phyloP scores from a whole-genome alignment of 2,329 filamentous ascomycete genomes.

The Paraconiothyrium sp. region DNA sequence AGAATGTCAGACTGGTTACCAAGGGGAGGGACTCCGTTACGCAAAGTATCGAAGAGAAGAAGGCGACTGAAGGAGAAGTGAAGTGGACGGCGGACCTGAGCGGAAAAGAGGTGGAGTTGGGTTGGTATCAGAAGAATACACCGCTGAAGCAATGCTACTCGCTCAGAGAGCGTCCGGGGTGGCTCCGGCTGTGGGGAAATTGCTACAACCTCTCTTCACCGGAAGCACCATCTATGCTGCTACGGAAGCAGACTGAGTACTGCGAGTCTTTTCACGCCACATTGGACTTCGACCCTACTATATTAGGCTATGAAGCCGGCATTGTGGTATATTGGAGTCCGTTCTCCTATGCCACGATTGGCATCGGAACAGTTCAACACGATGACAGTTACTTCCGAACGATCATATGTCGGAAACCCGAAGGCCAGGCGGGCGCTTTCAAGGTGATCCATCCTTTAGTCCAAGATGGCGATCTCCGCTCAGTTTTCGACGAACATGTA shows the following conservation, averaged over 20 bases:
- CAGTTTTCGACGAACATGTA: background rate
- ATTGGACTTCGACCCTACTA: slow-evolving; percentile 58
- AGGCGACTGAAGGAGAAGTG: slow-evolving; percentile 15
- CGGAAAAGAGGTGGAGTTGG: slow-evolving; percentile 40
- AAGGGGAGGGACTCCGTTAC: slow-evolving; percentile 31
- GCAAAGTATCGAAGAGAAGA: slow-evolving; percentile 18
- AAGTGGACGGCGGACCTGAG: slow-evolving; percentile 47
- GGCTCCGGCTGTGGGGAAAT: slow-evolving; percentile 61
- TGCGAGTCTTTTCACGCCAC: slow-evolving; percentile 55
- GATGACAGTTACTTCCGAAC: slow-evolving; percentile 7
- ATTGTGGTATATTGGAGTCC: slow-evolving; percentile 65
- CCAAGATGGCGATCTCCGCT: background rate
- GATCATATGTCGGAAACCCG: slow-evolving; percentile 23
- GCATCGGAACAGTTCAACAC: slow-evolving; percentile 35
- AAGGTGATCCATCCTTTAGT: background rate
- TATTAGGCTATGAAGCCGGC: slow-evolving; percentile 61
- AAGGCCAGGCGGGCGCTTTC: background rate
- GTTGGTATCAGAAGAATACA: slow-evolving; percentile 58
- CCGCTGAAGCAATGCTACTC: slow-evolving; percentile 59
- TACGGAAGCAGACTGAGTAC: slow-evolving; percentile 63
- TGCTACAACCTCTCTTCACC: slow-evolving; percentile 63
- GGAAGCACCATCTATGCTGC: slow-evolving; percentile 61
- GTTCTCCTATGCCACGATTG: slow-evolving; percentile 56
- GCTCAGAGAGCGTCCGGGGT: slow-evolving; percentile 55
- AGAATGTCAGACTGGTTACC: slow-evolving; percentile 53